A percentile compares a stretch with the other conserved stretches of the same genome.
Conservation (phyloP, 2,329 filamentous ascomycete genomes). For the Thelonectria discophora region DNA sequence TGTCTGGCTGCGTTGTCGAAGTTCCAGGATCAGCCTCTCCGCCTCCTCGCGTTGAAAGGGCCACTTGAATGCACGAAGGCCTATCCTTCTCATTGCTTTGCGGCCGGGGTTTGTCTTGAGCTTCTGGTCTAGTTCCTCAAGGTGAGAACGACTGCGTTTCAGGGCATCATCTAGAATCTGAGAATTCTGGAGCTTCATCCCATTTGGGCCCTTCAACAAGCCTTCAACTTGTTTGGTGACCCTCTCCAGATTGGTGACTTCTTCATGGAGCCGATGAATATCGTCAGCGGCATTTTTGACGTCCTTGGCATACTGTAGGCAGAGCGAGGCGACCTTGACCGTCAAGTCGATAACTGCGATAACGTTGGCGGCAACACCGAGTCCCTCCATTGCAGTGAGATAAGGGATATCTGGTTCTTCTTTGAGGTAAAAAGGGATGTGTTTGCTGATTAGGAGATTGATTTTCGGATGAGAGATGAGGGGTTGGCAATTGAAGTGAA, state of each 20-base stretch:
- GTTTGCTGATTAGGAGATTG: neutral
- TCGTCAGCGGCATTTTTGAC: conserved; percentile 12
- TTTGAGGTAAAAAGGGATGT: neutral
- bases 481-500: neutral
- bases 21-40: neutral
- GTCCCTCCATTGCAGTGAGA: conserved; percentile 27
- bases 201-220: conserved; percentile 2
- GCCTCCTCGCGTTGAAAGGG: conserved; percentile 2
- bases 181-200: conserved; percentile 2
- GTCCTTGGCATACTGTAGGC: conserved; percentile 8
- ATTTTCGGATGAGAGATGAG: neutral
- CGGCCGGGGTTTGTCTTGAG: neutral
- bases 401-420: conserved; percentile 46
- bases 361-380: neutral
- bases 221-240: conserved; percentile 4
- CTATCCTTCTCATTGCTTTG: neutral
- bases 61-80: neutral
- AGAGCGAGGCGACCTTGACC: conserved; percentile 10
- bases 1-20: conserved; percentile 1
- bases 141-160: neutral
- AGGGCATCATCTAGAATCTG: neutral
- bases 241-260: conserved; percentile 5
- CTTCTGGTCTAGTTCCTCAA: neutral
- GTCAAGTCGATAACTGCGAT: conserved; percentile 29
- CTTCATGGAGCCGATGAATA: neutral